Conservation (phyloP, 179 eudicot genomes). For the Silene noctiflora region DNA sequence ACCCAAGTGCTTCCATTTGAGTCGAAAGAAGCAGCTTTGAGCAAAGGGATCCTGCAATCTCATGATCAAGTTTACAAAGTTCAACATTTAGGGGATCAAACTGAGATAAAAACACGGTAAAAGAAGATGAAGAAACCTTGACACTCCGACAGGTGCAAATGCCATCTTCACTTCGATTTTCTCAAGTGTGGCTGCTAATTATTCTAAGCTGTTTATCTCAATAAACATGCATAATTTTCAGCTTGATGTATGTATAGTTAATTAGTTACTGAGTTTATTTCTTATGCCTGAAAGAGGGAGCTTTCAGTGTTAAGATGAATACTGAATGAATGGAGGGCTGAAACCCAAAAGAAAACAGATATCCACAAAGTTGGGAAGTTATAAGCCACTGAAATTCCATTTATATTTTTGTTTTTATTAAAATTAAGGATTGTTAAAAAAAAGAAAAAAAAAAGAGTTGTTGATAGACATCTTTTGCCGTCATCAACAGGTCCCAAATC, state of each 20-base stretch:
- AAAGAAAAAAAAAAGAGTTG: not conserved
- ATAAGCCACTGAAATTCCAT: slow-evolving; percentile 30
- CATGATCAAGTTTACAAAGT: slow-evolving; percentile 10
- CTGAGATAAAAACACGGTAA: not conserved
- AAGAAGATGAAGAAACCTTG: slow-evolving; percentile 25
- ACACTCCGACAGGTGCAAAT: slow-evolving; percentile 32
- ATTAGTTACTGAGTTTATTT: not conserved
- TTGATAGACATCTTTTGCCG: slow-evolving; percentile 15
- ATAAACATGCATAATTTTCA: not conserved
- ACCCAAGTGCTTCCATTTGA: slow-evolving; percentile 34
- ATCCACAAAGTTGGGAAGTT: slow-evolving; percentile 36
- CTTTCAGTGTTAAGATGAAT: slow-evolving; percentile 26
- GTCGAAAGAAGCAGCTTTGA: slow-evolving; percentile 25
- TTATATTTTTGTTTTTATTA: not conserved
- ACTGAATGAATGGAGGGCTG: slow-evolving; percentile 32
- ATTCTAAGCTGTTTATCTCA: slow-evolving; percentile 19
- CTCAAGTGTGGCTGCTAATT: slow-evolving; percentile 11
- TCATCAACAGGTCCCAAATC: slow-evolving; percentile 24
- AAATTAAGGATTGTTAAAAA: not conserved
- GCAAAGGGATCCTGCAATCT: slow-evolving; percentile 29
- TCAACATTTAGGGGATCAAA: not conserved
- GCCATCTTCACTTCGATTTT: slow-evolving; percentile 31
- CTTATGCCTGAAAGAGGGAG: slow-evolving; percentile 2
- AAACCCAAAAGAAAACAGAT: not conserved
- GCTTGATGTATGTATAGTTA: not conserved